Evolutionary conservation across 352 stramenopile species (phyloP).

Genomic region (Paralagenidium karlingii): DNA sequence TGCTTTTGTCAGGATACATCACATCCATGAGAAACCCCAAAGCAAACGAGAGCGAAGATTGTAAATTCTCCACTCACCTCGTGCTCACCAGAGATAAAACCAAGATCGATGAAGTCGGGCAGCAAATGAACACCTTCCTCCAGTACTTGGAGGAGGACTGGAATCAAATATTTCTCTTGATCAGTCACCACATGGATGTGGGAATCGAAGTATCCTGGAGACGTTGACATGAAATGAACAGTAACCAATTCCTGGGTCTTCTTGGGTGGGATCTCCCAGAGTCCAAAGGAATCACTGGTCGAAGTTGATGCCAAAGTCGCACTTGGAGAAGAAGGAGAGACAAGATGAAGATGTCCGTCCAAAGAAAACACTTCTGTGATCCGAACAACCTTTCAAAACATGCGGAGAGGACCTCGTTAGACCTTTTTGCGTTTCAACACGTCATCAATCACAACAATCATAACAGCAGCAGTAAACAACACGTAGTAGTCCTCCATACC

Average conservation of each 20-base stretch:
- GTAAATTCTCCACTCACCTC: too few species aligned
- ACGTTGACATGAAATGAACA: slow-evolving; percentile 14
- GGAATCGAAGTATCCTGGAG: slow-evolving; percentile 16
- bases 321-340: slow-evolving; percentile 3
- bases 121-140: slow-evolving; percentile 21
- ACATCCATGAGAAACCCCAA: too few species aligned
- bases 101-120: slow-evolving; percentile 17
- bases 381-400: slow-evolving; percentile 20
- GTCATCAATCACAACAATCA: too few species aligned
- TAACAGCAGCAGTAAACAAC: too few species aligned
- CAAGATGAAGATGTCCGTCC: slow-evolving; percentile 20
- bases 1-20: too few species aligned
- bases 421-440: too few species aligned
- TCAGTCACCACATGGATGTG: slow-evolving; percentile 16
- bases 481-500: too few species aligned
- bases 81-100: slow-evolving; percentile 14
- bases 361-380: slow-evolving; percentile 32
- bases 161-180: slow-evolving; percentile 13
- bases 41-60: too few species aligned
- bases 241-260: slow-evolving; percentile 18
- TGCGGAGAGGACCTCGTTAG: too few species aligned
- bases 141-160: slow-evolving; percentile 21
- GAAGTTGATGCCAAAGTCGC: neutral
- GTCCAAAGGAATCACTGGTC: slow-evolving; percentile 1
- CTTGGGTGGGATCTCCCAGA: slow-evolving; percentile 24